A percentile compares a stretch with the other conserved stretches of the same genome.
Evolutionary conservation across 2,329 filamentous ascomycete species (phyloP).

Genomic region (Fusarium stilboides): DNA sequence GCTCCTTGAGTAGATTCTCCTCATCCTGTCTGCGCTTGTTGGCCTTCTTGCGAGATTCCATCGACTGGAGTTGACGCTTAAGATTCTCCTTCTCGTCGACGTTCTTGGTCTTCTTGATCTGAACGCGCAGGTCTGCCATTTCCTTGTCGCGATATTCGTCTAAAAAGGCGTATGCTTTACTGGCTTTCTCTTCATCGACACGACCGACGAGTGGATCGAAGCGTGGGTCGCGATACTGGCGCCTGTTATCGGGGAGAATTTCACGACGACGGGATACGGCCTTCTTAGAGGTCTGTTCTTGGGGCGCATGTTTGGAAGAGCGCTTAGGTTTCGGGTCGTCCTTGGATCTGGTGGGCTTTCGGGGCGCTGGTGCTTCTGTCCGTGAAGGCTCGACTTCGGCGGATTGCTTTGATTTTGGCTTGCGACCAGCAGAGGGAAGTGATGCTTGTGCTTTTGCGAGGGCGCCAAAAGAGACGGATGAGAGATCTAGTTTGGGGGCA

Average conservation of each 20-base stretch:
- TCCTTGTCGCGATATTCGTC: slow-evolving; percentile 89
- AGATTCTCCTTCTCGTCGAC: slow-evolving; percentile 76
- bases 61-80: slow-evolving; percentile 80
- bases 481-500: slow-evolving; percentile 60
- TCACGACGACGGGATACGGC: slow-evolving; percentile 86
- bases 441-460: slow-evolving; percentile 87
- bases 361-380: slow-evolving; percentile 47
- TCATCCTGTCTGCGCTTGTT: slow-evolving; percentile 78
- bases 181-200: slow-evolving; percentile 71
- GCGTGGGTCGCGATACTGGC: slow-evolving; percentile 85
- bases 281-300: slow-evolving; percentile 84
- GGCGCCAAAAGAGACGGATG: slow-evolving; percentile 88
- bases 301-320: slow-evolving; percentile 89
- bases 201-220: slow-evolving; percentile 78
- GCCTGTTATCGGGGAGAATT: slow-evolving; percentile 71
- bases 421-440: slow-evolving; percentile 60
- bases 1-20: slow-evolving; percentile 78
- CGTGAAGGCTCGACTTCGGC: slow-evolving; percentile 41
- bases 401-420: slow-evolving; percentile 49
- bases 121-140: slow-evolving; percentile 79
- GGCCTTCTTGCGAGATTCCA: slow-evolving; percentile 83
- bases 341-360: slow-evolving; percentile 56
- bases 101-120: slow-evolving; percentile 77
- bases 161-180: slow-evolving; percentile 88
- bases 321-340: slow-evolving; percentile 54